These are phyloP conservation scores for Albifimbria verrucaria DNA, from an alignment of 2,329 filamentous ascomycete species.

Conservation along the genomic window DNA sequence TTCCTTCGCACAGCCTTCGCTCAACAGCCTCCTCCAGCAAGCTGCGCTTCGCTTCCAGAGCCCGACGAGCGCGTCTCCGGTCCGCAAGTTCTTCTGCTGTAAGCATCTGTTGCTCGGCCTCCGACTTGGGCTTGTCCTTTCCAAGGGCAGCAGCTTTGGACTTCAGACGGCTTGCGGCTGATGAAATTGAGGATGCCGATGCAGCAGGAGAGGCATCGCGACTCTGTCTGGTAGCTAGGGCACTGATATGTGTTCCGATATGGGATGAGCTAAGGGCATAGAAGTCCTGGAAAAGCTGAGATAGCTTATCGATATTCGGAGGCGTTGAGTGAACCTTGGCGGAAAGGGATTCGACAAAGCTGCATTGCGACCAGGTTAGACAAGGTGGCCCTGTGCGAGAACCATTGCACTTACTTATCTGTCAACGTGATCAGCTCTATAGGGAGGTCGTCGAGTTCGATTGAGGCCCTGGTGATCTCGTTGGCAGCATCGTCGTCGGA, in stretches of 20 bases:
- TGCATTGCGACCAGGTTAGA: slow-evolving; percentile 31
- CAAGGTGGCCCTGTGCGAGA: not conserved
- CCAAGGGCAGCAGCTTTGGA: slow-evolving; percentile 53
- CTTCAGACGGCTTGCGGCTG: slow-evolving; percentile 54
- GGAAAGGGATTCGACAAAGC: slow-evolving; percentile 86
- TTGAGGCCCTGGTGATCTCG: slow-evolving; percentile 51
- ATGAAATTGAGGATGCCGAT: slow-evolving; percentile 51
- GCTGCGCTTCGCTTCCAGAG: slow-evolving; percentile 72
- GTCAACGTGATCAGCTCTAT: slow-evolving; percentile 90
- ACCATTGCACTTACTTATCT: slow-evolving; percentile 64
- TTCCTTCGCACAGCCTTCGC: slow-evolving; percentile 75
- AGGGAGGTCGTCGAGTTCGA: slow-evolving; percentile 83
- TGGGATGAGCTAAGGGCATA: slow-evolving; percentile 78
- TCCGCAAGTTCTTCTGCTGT: slow-evolving; percentile 81
- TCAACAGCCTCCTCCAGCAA: slow-evolving; percentile 90
- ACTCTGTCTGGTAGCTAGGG: slow-evolving; percentile 70
- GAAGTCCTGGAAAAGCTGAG: slow-evolving; percentile 91
- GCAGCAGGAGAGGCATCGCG: slow-evolving; percentile 60
- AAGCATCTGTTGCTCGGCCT: slow-evolving; percentile 76
- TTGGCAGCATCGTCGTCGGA: slow-evolving; percentile 41
- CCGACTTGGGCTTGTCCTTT: slow-evolving; percentile 48
- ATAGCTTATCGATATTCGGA: slow-evolving; percentile 76
- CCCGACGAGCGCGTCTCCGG: slow-evolving; percentile 72
- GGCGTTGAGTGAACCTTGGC: slow-evolving; percentile 84
- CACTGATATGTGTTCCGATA: slow-evolving; percentile 82